Evolutionary conservation across 345 rosid genomes (phyloP).

Genomic region (Cardiospermum halicacabum): DNA sequence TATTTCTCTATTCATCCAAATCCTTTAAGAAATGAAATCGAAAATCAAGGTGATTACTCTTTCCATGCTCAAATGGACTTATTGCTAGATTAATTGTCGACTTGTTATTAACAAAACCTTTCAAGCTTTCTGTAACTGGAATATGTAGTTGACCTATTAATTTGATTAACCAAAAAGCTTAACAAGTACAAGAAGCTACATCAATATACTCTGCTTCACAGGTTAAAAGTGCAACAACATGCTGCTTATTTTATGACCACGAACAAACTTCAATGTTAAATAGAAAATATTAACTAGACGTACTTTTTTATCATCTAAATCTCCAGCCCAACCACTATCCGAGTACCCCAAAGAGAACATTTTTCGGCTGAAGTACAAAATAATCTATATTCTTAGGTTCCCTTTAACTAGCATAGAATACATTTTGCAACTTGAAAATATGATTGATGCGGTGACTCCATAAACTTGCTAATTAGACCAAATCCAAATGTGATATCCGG

Average conservation of each 20-base stretch:
- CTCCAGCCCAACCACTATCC: neutral
- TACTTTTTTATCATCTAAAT: neutral
- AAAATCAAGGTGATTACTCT: too few species aligned
- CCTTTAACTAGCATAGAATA: neutral
- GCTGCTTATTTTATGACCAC: neutral
- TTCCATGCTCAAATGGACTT: too few species aligned
- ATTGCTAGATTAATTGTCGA: too few species aligned
- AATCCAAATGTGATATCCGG: neutral
- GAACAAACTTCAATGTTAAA: neutral
- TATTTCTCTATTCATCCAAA: too few species aligned
- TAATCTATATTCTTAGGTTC: neutral
- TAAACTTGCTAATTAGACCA: neutral
- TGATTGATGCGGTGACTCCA: neutral
- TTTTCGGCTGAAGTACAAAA: neutral
- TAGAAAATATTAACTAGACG: neutral
- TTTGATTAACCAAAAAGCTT: neutral
- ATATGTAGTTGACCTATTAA: too few species aligned
- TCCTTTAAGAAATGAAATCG: too few species aligned
- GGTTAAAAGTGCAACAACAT: conserved; percentile 1
- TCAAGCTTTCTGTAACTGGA: too few species aligned
- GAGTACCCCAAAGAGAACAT: neutral
- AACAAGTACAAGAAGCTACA: neutral
- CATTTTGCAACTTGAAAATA: neutral
- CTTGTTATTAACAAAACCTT: too few species aligned
- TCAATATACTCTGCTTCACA: neutral